These are phyloP conservation scores for Aspergillus aculeatus DNA, from an alignment of 2,329 filamentous ascomycete species.

Conservation along the genomic window DNA sequence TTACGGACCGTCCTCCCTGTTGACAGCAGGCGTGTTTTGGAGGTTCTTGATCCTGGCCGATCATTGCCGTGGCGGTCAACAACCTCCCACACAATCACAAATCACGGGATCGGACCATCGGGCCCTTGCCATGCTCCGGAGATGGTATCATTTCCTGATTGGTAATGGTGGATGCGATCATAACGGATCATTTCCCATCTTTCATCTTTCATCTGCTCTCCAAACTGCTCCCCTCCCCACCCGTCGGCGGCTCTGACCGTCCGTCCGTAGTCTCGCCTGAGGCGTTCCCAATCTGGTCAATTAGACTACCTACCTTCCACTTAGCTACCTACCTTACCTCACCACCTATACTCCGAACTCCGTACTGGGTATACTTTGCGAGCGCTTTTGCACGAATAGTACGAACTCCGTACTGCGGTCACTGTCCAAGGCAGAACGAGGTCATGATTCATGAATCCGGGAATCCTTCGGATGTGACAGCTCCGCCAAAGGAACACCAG, in stretches of 20 bases:
- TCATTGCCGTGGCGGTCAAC: conserved; percentile 20
- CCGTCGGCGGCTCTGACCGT: background rate
- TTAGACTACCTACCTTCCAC: background rate
- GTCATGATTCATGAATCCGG: background rate
- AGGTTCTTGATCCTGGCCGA: conserved; percentile 22
- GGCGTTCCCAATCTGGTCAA: background rate
- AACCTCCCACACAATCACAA: background rate
- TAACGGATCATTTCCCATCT: too few species aligned
- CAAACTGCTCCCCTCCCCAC: too few species aligned
- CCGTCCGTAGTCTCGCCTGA: background rate
- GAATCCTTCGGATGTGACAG: conserved; percentile 4
- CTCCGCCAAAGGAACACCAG: background rate
- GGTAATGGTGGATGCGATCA: background rate
- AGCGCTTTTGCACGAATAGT: too few species aligned
- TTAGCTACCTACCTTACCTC: too few species aligned
- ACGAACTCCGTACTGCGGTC: too few species aligned
- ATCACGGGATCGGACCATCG: conserved; percentile 10
- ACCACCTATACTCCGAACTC: background rate
- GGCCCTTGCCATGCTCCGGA: conserved; percentile 6
- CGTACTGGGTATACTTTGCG: background rate
- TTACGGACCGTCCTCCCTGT: too few species aligned
- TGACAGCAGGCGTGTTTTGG: background rate
- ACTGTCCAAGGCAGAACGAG: background rate
- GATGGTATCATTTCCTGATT: too few species aligned
- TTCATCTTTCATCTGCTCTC: too few species aligned